A percentile compares a stretch with the other conserved stretches of the same genome.
Conservation (phyloP, 2,329 filamentous ascomycete genomes). For the Davidsoniella eucalypti region DNA sequence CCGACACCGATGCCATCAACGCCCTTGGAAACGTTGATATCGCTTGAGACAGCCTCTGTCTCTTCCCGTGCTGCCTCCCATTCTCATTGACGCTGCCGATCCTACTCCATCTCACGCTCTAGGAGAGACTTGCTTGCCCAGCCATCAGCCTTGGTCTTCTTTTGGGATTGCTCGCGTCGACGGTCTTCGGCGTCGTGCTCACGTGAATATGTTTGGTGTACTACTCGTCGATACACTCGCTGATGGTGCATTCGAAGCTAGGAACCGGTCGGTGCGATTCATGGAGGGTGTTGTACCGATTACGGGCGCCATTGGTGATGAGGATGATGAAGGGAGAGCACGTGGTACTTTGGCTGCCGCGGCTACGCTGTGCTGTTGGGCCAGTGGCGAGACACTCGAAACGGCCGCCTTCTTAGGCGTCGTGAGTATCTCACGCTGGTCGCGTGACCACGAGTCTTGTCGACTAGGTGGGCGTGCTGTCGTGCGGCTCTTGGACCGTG, state of each 20-base stretch:
- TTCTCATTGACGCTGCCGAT: slow-evolving; percentile 58
- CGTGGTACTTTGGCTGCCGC: slow-evolving; percentile 17
- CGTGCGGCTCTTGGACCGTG: slow-evolving; percentile 27
- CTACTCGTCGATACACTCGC: slow-evolving; percentile 3
- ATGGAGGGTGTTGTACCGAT: slow-evolving; percentile 15
- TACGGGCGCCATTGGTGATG: slow-evolving; percentile 12
- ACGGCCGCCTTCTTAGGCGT: slow-evolving; percentile 15
- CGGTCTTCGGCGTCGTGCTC: slow-evolving; percentile 46
- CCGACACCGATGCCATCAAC: slow-evolving; percentile 47
- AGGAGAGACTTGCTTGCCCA: slow-evolving; percentile 54
- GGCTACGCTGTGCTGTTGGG: slow-evolving; percentile 27
- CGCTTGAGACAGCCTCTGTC: slow-evolving; percentile 19
- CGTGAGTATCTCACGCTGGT: slow-evolving; percentile 48
- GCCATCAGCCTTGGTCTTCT: slow-evolving; percentile 43
- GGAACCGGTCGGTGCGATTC: slow-evolving; percentile 38
- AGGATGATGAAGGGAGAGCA: slow-evolving; percentile 33
- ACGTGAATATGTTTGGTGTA: slow-evolving; percentile 34
- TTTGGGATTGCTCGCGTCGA: slow-evolving; percentile 39
- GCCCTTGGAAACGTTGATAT: slow-evolving; percentile 25
- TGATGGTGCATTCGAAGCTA: slow-evolving; percentile 28
- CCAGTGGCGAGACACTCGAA: slow-evolving; percentile 22
- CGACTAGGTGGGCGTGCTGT: slow-evolving; percentile 29
- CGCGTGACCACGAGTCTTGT: slow-evolving; percentile 45
- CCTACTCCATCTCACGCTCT: slow-evolving; percentile 67
- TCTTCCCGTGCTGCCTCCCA: slow-evolving; percentile 64